These are phyloP conservation scores for Blastobotrys mokoenaii DNA, from an alignment of 805 yeast genomes.

Conservation along the genomic window DNA sequence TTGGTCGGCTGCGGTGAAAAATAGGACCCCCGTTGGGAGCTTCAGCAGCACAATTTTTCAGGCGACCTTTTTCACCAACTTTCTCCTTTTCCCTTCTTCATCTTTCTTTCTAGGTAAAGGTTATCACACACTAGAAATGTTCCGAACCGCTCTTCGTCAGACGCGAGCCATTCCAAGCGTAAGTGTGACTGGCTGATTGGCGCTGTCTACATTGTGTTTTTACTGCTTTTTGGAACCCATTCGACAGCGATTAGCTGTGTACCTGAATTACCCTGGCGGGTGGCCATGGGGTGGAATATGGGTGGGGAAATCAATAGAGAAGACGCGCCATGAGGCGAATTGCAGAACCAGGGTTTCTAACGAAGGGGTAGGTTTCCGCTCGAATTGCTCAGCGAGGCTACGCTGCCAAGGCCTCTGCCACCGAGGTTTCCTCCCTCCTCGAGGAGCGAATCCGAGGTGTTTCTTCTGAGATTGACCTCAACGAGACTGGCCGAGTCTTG, in stretches of 20 bases:
- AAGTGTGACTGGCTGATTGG: slow-evolving; percentile 10
- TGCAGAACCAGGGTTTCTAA: too few species aligned
- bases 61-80: background rate
- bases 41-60: background rate
- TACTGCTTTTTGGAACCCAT: too few species aligned
- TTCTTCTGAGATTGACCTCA: slow-evolving; percentile 91
- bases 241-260: too few species aligned
- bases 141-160: slow-evolving; percentile 34
- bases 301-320: too few species aligned
- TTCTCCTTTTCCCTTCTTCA: background rate
- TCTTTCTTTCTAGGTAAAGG: slow-evolving; percentile 1
- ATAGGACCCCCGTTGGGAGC: too few species aligned
- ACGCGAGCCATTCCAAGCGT: slow-evolving; percentile 24
- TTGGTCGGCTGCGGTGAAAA: too few species aligned
- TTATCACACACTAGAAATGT: slow-evolving; percentile 21
- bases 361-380: background rate
- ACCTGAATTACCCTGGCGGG: too few species aligned
- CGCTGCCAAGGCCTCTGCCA: slow-evolving; percentile 98
- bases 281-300: too few species aligned
- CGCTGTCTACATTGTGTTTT: background rate
- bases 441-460: slow-evolving; percentile 99
- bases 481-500: slow-evolving; percentile 99
- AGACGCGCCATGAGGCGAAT: too few species aligned
- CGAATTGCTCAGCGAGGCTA: slow-evolving; percentile 65
- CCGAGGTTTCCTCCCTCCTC: slow-evolving; percentile 97